Evolutionary conservation across 768 basidiomycete genomes (phyloP), one percentile per base, ranked within the genome.

Genomic region (Suillus weaverae): DNA sequence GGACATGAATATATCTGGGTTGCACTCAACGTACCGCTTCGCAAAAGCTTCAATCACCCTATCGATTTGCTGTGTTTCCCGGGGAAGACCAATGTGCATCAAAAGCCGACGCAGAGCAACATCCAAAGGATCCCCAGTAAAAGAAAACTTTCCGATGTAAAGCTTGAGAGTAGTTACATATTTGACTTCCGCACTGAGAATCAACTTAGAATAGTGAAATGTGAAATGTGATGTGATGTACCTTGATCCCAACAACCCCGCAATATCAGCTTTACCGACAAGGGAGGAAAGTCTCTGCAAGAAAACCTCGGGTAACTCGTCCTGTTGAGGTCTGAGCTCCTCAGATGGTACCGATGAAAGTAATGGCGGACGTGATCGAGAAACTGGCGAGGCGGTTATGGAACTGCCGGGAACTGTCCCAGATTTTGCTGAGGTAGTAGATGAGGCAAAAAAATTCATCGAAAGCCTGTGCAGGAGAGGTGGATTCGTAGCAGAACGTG

Each of bases 41-140:
- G 97, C 92, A 77, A 99, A 99, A 0, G 94, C 92, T 77, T 99
- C 95, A 71, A 99, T 94, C 56, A 98, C 94, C 64, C 97, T 85
- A 77, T 99, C 97, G 65, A 99, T 99, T 76, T 99, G 97, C 74
- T 99, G 97, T 2, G 97, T 98, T 81, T 99, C 97, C 62, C 89
- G 84, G 3, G 97, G 97, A 33, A 99, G 84, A 44, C 92, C 87
- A 30, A 97, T 87, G 70, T 95, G 88, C 91, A 97, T 94, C 41
- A 99, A 82, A 56, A 99, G 74, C 71, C 88, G 89, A 46, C 97
- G 89, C 48, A 99, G 79, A 22, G 97, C 93, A 36, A 99, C 87
- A 72, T 99, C 97, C 39, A 99, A 83, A 11, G 97, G 91, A 70
- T 94, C 88, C 54, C 84, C 81, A 20, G 76, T 75, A 72, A 99